A percentile compares a stretch with the other conserved stretches of the same genome.
These are phyloP conservation scores for Bacidia gigantensis DNA, from an alignment of 495 filamentous ascomycete genomes.

Conservation along the genomic window DNA sequence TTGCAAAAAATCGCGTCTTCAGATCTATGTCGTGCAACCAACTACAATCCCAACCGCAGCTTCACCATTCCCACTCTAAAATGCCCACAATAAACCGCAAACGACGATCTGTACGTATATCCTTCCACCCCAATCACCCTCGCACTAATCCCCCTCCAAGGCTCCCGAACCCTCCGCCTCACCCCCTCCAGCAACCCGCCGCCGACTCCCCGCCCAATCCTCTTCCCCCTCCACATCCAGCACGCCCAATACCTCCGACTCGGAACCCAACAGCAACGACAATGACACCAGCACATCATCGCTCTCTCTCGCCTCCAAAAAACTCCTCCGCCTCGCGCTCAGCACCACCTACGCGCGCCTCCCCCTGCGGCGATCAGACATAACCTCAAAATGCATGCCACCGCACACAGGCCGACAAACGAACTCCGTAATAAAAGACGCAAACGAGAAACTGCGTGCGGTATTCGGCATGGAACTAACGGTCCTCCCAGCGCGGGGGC, in stretches of 20 bases:
- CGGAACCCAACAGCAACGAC: background rate
- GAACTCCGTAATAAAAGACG: constrained; percentile 51
- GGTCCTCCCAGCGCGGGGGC: constrained; percentile 69
- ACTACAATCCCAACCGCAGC: too few species aligned
- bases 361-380: constrained; percentile 63
- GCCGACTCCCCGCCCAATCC: background rate
- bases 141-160: too few species aligned
- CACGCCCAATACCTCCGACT: background rate
- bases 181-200: too few species aligned
- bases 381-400: constrained; percentile 55
- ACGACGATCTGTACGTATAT: too few species aligned
- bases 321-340: constrained; percentile 77
- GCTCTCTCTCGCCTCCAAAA: constrained; percentile 52
- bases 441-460: constrained; percentile 48
- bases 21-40: too few species aligned
- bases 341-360: constrained; percentile 76
- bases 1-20: too few species aligned
- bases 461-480: constrained; percentile 79
- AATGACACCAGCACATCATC: background rate
- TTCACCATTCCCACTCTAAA: too few species aligned
- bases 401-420: constrained; percentile 37
- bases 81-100: too few species aligned
- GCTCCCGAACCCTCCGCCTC: too few species aligned
- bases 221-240: background rate
- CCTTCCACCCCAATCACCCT: too few species aligned